Base-by-base conservation (phyloP, 2,329 filamentous ascomycete genomes). In the Penicillium polonicum region DNA sequence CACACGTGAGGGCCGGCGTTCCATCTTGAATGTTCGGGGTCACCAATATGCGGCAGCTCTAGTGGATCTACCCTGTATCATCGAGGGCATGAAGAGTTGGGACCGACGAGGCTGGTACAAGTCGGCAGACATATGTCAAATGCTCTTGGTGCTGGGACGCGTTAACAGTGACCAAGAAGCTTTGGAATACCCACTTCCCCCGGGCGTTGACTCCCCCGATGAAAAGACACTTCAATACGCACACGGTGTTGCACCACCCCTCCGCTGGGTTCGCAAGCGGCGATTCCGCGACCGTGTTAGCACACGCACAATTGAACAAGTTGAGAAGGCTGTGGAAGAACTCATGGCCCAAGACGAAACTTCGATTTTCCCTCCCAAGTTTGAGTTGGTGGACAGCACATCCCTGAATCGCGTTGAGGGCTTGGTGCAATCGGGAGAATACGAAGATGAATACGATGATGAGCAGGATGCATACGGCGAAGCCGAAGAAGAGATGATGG, bases 41-140 rank as follows among this genome's bases (percentile, higher is more conserved):
- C 83, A 85, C 51, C 80, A 84, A 48, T 96, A 91, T 71, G 92
- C 90, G 0, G 91, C 89, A 25, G 84, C 88, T 21, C 80, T 96
- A 72, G 87, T 96, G 9, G 91, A 95, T 66, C 77, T 96, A 33
- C 92, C 92, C 0, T 94, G 90, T 59, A 90, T 96, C 57, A 87
- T 92, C 5, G 92, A 96, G 72, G 88, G 87, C 8, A 92, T 94
- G 88, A 96, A 96, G 80, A 92, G 89, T 58, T 96, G 91, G 90
- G 92, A 96, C 72, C 88, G 88, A 69, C 91, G 90, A 69, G 84
- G 87, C 19, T 91, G 92, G 80, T 91, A 92, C 79, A 96, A 96
- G 77, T 89, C 90, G 9, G 89, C 90, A 33, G 92, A 96, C 70
- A 85, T 96, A 35, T 91, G 88, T 65, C 91, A 96, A 77, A 95